Base-by-base conservation (phyloP, 306 rosid species). In the Vigna reflexopilosa region DNA sequence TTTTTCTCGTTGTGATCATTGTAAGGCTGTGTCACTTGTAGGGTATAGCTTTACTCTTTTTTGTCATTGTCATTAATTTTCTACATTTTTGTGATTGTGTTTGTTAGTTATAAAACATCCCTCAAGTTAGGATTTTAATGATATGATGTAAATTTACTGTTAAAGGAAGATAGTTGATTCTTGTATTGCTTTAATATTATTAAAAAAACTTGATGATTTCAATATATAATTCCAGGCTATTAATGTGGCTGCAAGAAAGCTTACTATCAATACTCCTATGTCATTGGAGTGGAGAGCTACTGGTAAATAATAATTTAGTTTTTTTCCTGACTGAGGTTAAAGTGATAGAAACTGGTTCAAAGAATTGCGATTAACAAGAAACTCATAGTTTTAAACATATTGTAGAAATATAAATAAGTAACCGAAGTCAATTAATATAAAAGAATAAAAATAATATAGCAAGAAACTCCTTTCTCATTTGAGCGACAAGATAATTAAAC, bases 251-350 rank as follows among this genome's bases (percentile, higher is more conserved):
- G 94, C 97, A 57, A 96, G 96, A 91, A 93, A 78, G 91, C 94
- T 96, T 83, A 93, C 96, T n/a, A 96, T 96, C 98, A 91, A 90
- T 87, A 97, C 45, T 94, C 99, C 70, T 90, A 93, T 75, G 84
- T 93, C 70, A 96, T 96, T 0, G 1, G 24, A 22, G 24, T 22
- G 97, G 98, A 84, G 99, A 96, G 87, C 88, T 96, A 79, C 88
- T 96, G 99, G 99, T 93, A 88, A 85, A 71, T 80, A 67, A 67
- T 80, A 74, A 70, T 73, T 82, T 67, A 77, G 22, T 73, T 65
- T 22, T 72, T 72, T 69, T 54, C 12, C n/a, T 63, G 34, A 40
- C 3, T 62, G 45, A 62, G 32, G 45, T 15, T 32, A 62, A 22
- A 61, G 20, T 36, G 38, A 67, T 55, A 66, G 67, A 70, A 26